Evolutionary conservation across 2,329 filamentous ascomycete species (phyloP).

Genomic region (Aspergillus ochraceus): DNA sequence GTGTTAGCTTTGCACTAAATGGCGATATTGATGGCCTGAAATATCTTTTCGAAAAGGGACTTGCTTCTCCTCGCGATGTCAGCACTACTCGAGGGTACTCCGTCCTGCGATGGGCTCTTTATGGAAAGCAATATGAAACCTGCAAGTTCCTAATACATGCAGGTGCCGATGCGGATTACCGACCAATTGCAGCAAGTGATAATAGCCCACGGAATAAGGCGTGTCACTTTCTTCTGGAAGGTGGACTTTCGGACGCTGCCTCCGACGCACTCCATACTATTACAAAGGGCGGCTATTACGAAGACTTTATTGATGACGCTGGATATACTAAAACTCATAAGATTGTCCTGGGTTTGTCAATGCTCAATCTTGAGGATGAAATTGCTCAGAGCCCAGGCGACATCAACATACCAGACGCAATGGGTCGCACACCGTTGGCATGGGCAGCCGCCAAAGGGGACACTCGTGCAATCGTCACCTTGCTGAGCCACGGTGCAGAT

Average conservation of each 20-base stretch:
- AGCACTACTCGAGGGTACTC: constrained; percentile 2
- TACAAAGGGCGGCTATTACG: background rate
- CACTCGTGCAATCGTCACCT: constrained; percentile 1
- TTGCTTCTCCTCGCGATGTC: constrained; percentile 2
- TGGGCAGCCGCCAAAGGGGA: constrained; percentile 4
- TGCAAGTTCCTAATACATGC: constrained; percentile 3
- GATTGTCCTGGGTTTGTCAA: background rate
- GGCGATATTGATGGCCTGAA: constrained; percentile 1
- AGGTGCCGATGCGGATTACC: background rate
- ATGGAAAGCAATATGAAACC: constrained; percentile 4
- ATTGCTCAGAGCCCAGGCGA: background rate
- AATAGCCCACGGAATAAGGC: constrained; percentile 4
- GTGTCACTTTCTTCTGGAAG: constrained; percentile 4
- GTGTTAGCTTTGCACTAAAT: constrained; percentile 1
- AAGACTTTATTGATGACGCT: constrained; percentile 2
- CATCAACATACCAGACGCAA: background rate
- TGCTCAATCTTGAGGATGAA: background rate
- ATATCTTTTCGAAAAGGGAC: background rate
- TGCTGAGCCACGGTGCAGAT: constrained; percentile 3
- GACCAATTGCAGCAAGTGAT: constrained; percentile 2
- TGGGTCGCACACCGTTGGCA: constrained; percentile 3
- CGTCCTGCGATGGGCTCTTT: constrained; percentile 3
- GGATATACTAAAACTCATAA: constrained; percentile 5
- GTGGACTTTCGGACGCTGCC: constrained; percentile 1
- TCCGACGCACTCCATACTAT: constrained; percentile 1